Base-by-base conservation (phyloP, 2,329 filamentous ascomycete genomes). In the Clonostachys rosea region DNA sequence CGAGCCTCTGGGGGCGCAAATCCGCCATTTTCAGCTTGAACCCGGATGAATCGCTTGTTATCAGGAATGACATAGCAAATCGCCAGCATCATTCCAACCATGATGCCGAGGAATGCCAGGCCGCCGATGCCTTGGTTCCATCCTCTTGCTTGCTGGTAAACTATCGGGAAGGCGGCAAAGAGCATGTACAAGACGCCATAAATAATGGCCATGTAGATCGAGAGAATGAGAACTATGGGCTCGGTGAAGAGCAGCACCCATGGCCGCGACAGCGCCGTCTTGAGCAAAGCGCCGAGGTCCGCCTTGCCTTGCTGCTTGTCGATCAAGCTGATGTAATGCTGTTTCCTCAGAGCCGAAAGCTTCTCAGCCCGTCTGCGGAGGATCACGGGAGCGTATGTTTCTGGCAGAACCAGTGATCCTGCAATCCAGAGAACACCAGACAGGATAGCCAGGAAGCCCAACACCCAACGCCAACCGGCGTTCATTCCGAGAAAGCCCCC, bases 191-290 rank as follows among this genome's bases (percentile, higher is more conserved):
- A 56, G 1, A 71, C 75, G 9, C 68, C 68, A 54, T 72, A 74
- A 45, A 73, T 56, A 44, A 72, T 79, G 49, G 78, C 74, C 66
- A 79, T 74, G 64, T 84, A 85, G 13, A 84, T 65, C 4, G 71
- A 76, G 9, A 80, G 63, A 4, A 84, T 63, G 13, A 83, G 57
- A 17, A 84, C 79, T 51, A 86, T 85, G 3, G 81, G 81, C 53
- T 86, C 82, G 24, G 61, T 58, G 65, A 85, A 79, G 2, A 86
- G 68, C 12, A 86, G 65, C 39, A 79, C 63, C 77, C 78, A 83
- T 2, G 83, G 82, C 4, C 81, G 71, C 35, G 70, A 64, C 16
- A 84, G 65, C 3, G 78, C 75, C 3, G 74, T 72, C 45, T 72
- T 72, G 59, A 85, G 76, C 69, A 79, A 40, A 33, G 30, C 11